Percentiles rank a stretch among this genome's conserved stretches.
Evolutionary conservation across 345 rosid species (phyloP).

Genomic region (Xanthoceras sorbifolium): DNA sequence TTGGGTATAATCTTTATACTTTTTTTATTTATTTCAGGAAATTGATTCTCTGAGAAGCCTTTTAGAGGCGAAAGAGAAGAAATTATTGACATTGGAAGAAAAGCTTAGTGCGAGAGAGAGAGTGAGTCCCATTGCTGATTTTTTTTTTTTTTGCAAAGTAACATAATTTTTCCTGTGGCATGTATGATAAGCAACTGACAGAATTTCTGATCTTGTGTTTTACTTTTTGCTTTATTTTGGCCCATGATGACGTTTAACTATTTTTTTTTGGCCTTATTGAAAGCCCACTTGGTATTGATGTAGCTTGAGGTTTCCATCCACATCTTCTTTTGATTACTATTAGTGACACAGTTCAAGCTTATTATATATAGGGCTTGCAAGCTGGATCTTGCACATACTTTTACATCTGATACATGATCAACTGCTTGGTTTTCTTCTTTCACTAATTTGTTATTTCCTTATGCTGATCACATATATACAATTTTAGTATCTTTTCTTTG

Average conservation of each 20-base stretch:
- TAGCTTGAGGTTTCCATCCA: neutral
- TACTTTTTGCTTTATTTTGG: neutral
- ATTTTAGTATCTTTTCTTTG: neutral
- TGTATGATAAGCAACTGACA: neutral
- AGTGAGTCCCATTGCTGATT: conserved; percentile 44
- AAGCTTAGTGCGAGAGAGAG: conserved; percentile 68
- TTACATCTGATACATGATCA: neutral
- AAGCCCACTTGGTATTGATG: neutral
- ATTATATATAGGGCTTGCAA: neutral
- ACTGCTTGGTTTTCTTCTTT: neutral
- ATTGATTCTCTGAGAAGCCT: conserved; percentile 40
- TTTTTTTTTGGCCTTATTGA: neutral
- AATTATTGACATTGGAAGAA: conserved; percentile 59
- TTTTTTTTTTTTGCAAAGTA: conserved; percentile 7
- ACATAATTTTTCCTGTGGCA: neutral
- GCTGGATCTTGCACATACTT: neutral
- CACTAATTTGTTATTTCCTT: neutral
- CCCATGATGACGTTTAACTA: neutral
- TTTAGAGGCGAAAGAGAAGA: conserved; percentile 57
- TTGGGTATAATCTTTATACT: conserved; percentile 23
- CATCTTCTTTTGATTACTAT: neutral
- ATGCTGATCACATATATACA: neutral
- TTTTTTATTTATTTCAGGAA: conserved; percentile 43
- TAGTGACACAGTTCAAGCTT: neutral
- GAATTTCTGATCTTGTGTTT: neutral